A percentile compares a stretch with the other conserved stretches of the same genome.
These are phyloP conservation scores for Candida manassasensis DNA, from an alignment of 805 yeast species.

Conservation along the genomic window DNA sequence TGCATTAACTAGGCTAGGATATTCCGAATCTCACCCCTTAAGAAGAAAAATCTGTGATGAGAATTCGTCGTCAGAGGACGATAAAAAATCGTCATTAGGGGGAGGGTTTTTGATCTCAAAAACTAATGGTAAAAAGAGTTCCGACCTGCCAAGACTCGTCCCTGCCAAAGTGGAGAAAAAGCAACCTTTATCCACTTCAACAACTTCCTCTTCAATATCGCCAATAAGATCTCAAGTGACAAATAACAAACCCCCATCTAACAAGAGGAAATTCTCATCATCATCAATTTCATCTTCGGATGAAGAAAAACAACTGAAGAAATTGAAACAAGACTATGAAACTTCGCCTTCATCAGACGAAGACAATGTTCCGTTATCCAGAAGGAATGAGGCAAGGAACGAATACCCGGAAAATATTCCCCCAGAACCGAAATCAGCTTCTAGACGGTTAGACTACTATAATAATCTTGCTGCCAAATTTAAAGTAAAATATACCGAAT, in stretches of 20 bases:
- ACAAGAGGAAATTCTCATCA: constrained; percentile 8
- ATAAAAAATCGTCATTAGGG: constrained; percentile 10
- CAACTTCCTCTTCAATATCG: background rate
- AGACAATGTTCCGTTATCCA: constrained; percentile 13
- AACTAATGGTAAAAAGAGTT: constrained; percentile 4
- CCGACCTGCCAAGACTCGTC: constrained; percentile 4
- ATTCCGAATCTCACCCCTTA: constrained; percentile 40
- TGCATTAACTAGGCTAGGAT: constrained; percentile 40
- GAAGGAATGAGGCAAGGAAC: constrained; percentile 11
- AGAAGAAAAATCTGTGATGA: constrained; percentile 26
- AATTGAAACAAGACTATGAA: constrained; percentile 13
- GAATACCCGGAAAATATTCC: background rate
- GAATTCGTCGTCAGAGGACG: constrained; percentile 2
- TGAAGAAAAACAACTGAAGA: constrained; percentile 10
- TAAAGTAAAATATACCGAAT: constrained; percentile 45
- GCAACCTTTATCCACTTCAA: background rate
- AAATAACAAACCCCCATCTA: constrained; percentile 2
- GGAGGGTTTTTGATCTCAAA: constrained; percentile 17
- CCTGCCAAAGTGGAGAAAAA: constrained; percentile 1
- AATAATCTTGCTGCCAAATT: constrained; percentile 44
- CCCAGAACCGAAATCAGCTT: constrained; percentile 4
- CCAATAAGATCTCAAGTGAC: constrained; percentile 2
- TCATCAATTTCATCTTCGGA: constrained; percentile 7
- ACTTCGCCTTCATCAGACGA: constrained; percentile 37
- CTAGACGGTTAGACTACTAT: constrained; percentile 30